These are phyloP conservation scores for Barnettozyma pratensis DNA, from an alignment of 805 yeast genomes.

Conservation along the genomic window DNA sequence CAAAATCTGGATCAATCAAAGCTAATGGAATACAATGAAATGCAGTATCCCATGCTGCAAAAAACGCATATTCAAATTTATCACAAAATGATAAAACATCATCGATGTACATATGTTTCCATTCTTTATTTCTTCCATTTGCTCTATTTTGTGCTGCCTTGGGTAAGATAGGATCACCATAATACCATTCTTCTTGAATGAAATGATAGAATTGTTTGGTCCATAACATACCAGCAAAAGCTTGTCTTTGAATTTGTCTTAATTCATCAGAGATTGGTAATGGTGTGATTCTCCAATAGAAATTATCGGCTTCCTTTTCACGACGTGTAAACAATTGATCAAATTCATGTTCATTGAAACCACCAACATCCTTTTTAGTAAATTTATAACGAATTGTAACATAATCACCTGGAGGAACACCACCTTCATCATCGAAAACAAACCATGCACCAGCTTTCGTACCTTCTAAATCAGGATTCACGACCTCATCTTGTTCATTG, in stretches of 20 bases:
- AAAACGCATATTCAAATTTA: constrained; percentile 94
- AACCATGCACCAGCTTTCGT: constrained; percentile 87
- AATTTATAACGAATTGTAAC: constrained; percentile 80
- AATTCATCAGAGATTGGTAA: constrained; percentile 76
- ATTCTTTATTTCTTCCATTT: constrained; percentile 79
- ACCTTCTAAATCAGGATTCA: constrained; percentile 67
- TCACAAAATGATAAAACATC: constrained; percentile 88
- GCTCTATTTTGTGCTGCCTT: constrained; percentile 81
- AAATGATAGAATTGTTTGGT: constrained; percentile 88
- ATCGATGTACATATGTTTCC: constrained; percentile 86
- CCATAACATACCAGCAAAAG: constrained; percentile 92
- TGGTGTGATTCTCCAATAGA: constrained; percentile 85
- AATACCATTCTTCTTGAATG: constrained; percentile 79
- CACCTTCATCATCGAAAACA: constrained; percentile 68
- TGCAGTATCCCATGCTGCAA: constrained; percentile 96
- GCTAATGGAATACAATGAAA: constrained; percentile 92
- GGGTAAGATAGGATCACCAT: constrained; percentile 78
- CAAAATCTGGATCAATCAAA: constrained; percentile 89
- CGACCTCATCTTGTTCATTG: constrained; percentile 49
- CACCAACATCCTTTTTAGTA: constrained; percentile 37
- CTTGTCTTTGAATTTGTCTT: constrained; percentile 84
- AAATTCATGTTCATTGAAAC: constrained; percentile 67
- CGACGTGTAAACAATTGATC: constrained; percentile 66
- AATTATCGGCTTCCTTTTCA: constrained; percentile 86
- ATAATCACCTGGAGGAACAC: constrained; percentile 81